Base-by-base conservation (phyloP, 1,139 yeast species). In the Pichia kudriavzevii region DNA sequence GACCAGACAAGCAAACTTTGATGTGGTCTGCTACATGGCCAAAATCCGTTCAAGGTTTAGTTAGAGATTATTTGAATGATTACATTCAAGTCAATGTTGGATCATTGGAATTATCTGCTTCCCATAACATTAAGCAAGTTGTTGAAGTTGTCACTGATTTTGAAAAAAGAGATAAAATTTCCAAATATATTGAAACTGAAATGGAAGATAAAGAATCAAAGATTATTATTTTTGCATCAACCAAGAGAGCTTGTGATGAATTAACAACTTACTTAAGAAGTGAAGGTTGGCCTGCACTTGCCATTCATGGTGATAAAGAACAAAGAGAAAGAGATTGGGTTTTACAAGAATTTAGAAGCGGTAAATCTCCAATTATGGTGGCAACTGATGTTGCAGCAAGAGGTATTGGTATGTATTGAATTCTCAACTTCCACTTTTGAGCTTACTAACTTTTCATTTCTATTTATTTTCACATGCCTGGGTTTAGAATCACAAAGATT, bases 21-120 rank as follows among this genome's bases (percentile, higher is more conserved):
- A 84, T 91, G 96, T 91, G 97, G 97, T 87, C 97, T 47, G 98
- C 98, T 50, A 91, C 98, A 38, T 91, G 98, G 98, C 98, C 98
- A 56, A 87, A 87, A 72, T 94, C 85, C 63, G 97, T 91, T 46
- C 94, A 88, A 70, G 70, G 77, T 50, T 73, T 91, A 58, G 93
- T 97, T 48, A 73, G 80, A 55, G 98, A 91, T 63, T 91, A 85
- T 64, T 72, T 88, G 61, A 66, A 75, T 44, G 95, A 91, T 59
- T 94, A 91, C 55, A 88, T 91, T 58, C 98, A 91, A 68, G 98
- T 91, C 49, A 88, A 84, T 52, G 68, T 91, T 61, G 98, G 98
- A 60, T 91, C 97, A 43, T 72, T 88, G 58, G 97, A 91, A 64
- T 75, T 91, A 55, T 69, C 96, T 55, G 98, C 98, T 45, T 85